These are phyloP conservation scores for Ophiostoma novo-ulmi DNA, from an alignment of 2,329 filamentous ascomycete genomes.

Conservation along the genomic window DNA sequence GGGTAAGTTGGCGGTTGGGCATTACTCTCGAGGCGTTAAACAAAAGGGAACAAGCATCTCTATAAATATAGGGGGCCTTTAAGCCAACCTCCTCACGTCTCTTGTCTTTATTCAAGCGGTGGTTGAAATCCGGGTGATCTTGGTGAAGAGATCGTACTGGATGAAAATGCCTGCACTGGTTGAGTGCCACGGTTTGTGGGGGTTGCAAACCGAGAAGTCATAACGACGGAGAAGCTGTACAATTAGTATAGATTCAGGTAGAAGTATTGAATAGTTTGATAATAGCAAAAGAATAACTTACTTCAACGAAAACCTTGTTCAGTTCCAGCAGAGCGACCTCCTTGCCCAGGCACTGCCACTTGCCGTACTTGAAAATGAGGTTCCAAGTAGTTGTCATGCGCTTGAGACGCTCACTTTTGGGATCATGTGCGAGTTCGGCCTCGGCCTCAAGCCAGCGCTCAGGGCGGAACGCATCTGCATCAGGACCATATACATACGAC, in stretches of 20 bases:
- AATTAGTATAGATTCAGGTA: neutral
- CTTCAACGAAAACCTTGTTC: constrained; percentile 33
- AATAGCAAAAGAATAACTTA: neutral
- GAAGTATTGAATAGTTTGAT: neutral
- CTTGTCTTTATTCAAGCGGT: neutral
- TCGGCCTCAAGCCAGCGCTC: constrained; percentile 42
- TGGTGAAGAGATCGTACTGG: constrained; percentile 31
- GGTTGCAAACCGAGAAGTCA: constrained; percentile 30
- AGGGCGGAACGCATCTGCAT: constrained; percentile 41
- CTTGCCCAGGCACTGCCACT: constrained; percentile 40
- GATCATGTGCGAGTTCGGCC: constrained; percentile 22
- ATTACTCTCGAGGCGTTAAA: neutral
- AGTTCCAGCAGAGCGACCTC: constrained; percentile 42
- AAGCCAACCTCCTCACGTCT: neutral
- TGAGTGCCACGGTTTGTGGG: constrained; percentile 29
- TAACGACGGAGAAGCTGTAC: constrained; percentile 29
- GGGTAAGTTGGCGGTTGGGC: neutral
- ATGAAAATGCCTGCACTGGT: constrained; percentile 32
- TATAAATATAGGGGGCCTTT: neutral
- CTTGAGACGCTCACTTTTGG: constrained; percentile 17
- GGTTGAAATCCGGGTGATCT: constrained; percentile 28
- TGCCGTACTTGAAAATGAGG: constrained; percentile 39
- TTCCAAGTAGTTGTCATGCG: constrained; percentile 33
- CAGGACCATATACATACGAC: constrained; percentile 36
- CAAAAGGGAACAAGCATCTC: neutral